phyloP scores from a whole-genome alignment of 179 eudicot species.

The Drosera spatulata region DNA sequence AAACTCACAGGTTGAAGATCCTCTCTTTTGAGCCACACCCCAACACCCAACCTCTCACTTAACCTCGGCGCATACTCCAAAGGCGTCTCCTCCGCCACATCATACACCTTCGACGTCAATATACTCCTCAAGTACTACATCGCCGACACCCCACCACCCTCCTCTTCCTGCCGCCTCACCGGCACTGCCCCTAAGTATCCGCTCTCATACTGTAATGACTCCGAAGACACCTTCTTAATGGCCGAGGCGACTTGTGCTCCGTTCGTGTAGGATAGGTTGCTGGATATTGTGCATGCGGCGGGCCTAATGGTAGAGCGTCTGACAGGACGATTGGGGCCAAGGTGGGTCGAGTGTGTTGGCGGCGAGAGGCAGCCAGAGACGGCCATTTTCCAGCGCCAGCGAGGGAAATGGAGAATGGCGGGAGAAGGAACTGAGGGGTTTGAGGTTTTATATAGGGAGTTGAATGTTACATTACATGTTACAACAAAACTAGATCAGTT shows the following conservation, averaged over 20 bases:
- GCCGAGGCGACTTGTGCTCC: neutral
- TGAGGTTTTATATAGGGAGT: too few species aligned
- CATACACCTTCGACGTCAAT: constrained; percentile 71
- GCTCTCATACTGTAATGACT: constrained; percentile 27
- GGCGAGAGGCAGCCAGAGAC: neutral
- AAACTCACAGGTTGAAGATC: constrained; percentile 54
- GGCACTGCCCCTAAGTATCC: constrained; percentile 61
- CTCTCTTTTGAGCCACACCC: constrained; percentile 73
- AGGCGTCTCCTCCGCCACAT: constrained; percentile 72
- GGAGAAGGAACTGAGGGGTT: too few species aligned
- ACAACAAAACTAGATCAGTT: too few species aligned
- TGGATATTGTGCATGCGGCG: neutral
- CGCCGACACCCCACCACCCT: constrained; percentile 14
- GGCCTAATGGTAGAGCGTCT: neutral
- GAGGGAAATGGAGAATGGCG: neutral
- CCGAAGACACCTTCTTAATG: constrained; percentile 27
- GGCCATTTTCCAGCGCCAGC: neutral
- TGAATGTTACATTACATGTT: too few species aligned
- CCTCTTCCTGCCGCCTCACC: constrained; percentile 5
- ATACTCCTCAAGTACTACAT: constrained; percentile 67
- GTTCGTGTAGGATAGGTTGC: too few species aligned
- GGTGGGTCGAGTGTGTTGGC: neutral
- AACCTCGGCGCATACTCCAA: constrained; percentile 76
- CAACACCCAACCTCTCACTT: constrained; percentile 48
- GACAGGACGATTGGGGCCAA: neutral